Conservation (phyloP, 371 early-diverging fungal species). For the Mortierella sp. region DNA sequence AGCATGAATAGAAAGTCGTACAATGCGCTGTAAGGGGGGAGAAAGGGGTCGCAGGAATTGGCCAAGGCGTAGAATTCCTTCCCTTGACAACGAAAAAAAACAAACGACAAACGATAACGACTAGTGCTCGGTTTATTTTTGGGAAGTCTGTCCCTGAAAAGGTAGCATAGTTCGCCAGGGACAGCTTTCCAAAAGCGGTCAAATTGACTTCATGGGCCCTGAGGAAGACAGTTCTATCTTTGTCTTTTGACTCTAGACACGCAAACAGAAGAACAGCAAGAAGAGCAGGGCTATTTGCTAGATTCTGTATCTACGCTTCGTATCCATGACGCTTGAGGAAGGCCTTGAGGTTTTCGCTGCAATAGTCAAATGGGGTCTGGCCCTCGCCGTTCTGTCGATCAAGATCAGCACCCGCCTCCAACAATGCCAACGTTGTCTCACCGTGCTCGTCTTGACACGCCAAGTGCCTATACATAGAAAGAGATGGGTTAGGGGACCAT, state of each 20-base stretch:
- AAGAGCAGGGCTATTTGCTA: background rate
- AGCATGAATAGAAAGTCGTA: background rate
- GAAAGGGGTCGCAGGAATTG: background rate
- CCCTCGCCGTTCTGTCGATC: constrained; percentile 63
- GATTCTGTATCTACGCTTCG: constrained; percentile 22
- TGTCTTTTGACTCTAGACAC: no score
- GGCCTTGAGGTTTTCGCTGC: constrained; percentile 33
- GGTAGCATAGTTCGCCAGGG: background rate
- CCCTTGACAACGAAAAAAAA: no score
- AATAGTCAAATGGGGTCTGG: constrained; percentile 61
- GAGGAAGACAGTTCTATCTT: background rate
- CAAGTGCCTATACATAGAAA: constrained; percentile 57
- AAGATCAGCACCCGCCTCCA: constrained; percentile 63
- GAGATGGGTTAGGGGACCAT: background rate
- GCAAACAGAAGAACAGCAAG: background rate
- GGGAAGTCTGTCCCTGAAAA: no score
- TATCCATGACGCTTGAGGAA: constrained; percentile 49
- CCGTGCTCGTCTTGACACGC: constrained; percentile 76
- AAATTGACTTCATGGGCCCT: no score
- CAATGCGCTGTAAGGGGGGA: background rate
- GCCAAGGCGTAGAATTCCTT: background rate
- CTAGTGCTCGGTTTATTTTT: background rate
- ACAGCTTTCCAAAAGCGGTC: background rate
- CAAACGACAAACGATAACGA: background rate
- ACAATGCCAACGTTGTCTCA: constrained; percentile 62